Base-by-base conservation (phyloP, 352 stramenopile species). In the Globisporangium spinosum region DNA sequence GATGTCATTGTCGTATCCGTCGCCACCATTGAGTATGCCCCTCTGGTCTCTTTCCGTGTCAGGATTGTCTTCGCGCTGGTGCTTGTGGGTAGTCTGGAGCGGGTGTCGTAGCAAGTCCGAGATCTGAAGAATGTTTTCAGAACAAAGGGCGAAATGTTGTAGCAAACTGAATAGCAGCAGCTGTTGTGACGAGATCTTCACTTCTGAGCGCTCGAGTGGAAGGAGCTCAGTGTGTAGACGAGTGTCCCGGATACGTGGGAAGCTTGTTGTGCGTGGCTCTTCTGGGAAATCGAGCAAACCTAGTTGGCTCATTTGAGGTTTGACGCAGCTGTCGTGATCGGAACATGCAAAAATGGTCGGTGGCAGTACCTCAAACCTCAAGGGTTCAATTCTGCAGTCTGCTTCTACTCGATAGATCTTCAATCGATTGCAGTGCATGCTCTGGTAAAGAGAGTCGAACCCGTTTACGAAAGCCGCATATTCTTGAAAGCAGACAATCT, bases 111-210 rank as follows among this genome's bases (percentile, higher is more conserved):
- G 64, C 34, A 85, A 69, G 6, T 55, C 55, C 20, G 25, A 53
- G 7, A 80, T 69, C 54, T 75, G 69, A 51, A 23, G 49, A 17
- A 77, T n/a, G n/a, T 51, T 29, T 67, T 82, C 72, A 17, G 58
- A 65, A 10, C 63, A 35, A 23, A 69, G 64, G 0, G 68, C 38
- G 43, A 77, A 78, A 53, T 72, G 57, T 6, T 20, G 53, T 15
- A 83, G 27, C 62, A 75, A 58, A 49, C 49, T 78, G 40, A 62
- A 22, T 20, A 64, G 40, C 27, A 59, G 22, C 22, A 61, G 45
- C 38, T 38, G 43, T 35, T 62, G 35, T 13, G 38, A 12, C 45
- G 43, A 64, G 27, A 70, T 25, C 27, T 58, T 25, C 6, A 58
- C 2, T 1, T 10, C 27, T 15, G 38, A 45, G 8, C 56, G 29